phyloP scores from a whole-genome alignment of 495 filamentous ascomycete species.

The Polyplosphaeria fusca region DNA sequence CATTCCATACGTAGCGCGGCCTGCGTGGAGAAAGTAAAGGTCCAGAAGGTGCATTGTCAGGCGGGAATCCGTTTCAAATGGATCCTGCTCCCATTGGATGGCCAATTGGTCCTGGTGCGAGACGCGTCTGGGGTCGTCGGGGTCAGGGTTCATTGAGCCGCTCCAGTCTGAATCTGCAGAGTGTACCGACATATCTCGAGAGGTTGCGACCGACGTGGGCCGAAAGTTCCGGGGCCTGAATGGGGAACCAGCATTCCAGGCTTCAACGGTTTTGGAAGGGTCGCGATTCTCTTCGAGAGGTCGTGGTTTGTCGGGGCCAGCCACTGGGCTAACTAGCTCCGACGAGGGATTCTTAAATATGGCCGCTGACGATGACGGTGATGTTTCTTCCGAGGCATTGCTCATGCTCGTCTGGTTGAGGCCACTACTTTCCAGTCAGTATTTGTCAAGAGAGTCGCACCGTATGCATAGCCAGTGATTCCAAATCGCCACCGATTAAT shows the following conservation, averaged over 20 bases:
- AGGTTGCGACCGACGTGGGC: constrained; percentile 18
- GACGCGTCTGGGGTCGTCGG: constrained; percentile 24
- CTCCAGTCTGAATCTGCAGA: constrained; percentile 29
- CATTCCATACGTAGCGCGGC: constrained; percentile 54
- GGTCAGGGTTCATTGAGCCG: constrained; percentile 33
- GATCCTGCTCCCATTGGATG: constrained; percentile 61
- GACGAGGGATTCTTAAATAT: constrained; percentile 30
- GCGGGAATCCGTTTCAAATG: constrained; percentile 50
- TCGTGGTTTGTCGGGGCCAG: constrained; percentile 23
- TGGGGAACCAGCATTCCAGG: constrained; percentile 19
- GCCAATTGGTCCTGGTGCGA: constrained; percentile 39
- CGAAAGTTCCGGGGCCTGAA: constrained; percentile 24
- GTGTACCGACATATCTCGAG: constrained; percentile 41
- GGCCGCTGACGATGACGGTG: constrained; percentile 21
- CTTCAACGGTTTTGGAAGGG: constrained; percentile 23
- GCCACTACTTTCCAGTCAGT: constrained; percentile 24
- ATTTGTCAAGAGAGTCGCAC: constrained; percentile 29
- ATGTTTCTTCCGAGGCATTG: constrained; percentile 30
- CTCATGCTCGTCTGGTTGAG: constrained; percentile 25
- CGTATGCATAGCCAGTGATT: constrained; percentile 24
- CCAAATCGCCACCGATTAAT: constrained; percentile 21
- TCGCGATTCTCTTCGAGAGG: constrained; percentile 25
- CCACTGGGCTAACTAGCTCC: constrained; percentile 28
- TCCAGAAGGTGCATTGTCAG: constrained; percentile 52
- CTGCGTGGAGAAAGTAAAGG: constrained; percentile 54